Evolutionary conservation across 2,329 filamentous ascomycete genomes (phyloP).

Genomic region (Hypomyces perniciosus): DNA sequence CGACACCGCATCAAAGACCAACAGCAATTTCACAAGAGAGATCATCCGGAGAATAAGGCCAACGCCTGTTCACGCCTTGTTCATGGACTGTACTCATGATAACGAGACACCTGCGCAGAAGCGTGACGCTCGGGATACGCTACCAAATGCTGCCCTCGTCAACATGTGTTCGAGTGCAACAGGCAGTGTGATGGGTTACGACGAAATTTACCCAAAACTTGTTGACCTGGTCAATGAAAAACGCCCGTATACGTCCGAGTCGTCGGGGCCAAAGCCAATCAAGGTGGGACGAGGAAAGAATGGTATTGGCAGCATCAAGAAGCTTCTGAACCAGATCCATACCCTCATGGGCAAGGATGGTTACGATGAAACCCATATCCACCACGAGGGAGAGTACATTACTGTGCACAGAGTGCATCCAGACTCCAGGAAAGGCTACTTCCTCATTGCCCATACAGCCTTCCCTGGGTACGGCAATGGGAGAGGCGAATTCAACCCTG

Average conservation of each 20-base stretch:
- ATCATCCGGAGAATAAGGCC: slow-evolving; percentile 76
- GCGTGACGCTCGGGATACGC: slow-evolving; percentile 84
- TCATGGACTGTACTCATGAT: slow-evolving; percentile 99
- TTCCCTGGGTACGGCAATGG: slow-evolving; percentile 86
- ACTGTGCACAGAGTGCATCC: slow-evolving; percentile 95
- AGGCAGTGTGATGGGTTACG: slow-evolving; percentile 96
- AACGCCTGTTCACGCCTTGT: slow-evolving; percentile 85
- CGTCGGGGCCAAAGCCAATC: slow-evolving; percentile 54
- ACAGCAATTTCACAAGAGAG: slow-evolving; percentile 44
- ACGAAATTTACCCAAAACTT: slow-evolving; percentile 89
- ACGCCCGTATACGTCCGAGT: slow-evolving; percentile 72
- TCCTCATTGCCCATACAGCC: slow-evolving; percentile 91
- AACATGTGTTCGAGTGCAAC: slow-evolving; percentile 93
- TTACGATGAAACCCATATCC: slow-evolving; percentile 92
- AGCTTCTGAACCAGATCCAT: slow-evolving; percentile 90
- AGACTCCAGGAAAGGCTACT: slow-evolving; percentile 85
- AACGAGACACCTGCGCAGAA: slow-evolving; percentile 96
- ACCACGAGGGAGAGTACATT: slow-evolving; percentile 93
- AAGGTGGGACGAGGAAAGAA: slow-evolving; percentile 65
- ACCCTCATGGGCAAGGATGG: slow-evolving; percentile 91
- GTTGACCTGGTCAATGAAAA: slow-evolving; percentile 92
- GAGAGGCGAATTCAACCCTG: slow-evolving; percentile 72
- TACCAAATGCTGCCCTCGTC: slow-evolving; percentile 89
- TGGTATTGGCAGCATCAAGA: slow-evolving; percentile 87
- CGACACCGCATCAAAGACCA: slow-evolving; percentile 21